These are phyloP conservation scores for Scheffersomyces amazonensis DNA, from an alignment of 805 yeast genomes.

Conservation along the genomic window DNA sequence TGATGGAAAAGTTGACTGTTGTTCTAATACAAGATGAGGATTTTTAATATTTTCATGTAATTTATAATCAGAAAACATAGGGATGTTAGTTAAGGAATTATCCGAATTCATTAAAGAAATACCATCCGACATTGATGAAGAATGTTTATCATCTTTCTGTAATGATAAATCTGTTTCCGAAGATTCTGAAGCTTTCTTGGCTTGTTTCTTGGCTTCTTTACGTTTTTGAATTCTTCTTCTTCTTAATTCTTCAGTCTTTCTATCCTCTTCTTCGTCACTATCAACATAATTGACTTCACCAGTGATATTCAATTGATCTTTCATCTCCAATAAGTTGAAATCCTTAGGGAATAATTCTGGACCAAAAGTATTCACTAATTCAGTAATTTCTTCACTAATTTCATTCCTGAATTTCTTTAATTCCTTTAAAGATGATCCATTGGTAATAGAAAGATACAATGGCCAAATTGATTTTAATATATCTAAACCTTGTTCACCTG, in stretches of 20 bases:
- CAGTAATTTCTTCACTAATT: conserved; percentile 73
- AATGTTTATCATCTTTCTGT: conserved; percentile 9
- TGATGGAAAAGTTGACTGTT: conserved; percentile 26
- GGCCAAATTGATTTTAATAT: conserved; percentile 81
- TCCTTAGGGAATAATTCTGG: conserved; percentile 81
- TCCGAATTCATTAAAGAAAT: conserved; percentile 61
- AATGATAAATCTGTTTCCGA: conserved; percentile 4
- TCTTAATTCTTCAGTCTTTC: conserved; percentile 46
- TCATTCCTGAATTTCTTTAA: conserved; percentile 60
- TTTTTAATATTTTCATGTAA: conserved; percentile 31
- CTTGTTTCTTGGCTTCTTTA: conserved; percentile 15
- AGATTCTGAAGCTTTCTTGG: conserved; percentile 1
- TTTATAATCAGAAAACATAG: conserved; percentile 54
- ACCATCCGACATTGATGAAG: conserved; percentile 53
- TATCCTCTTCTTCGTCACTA: conserved; percentile 50
- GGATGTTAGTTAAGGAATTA: conserved; percentile 61
- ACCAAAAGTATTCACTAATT: conserved; percentile 74
- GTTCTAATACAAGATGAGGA: conserved; percentile 16
- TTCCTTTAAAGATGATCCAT: conserved; percentile 54
- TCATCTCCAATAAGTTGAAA: conserved; percentile 56
- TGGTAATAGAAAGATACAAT: conserved; percentile 60
- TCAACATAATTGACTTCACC: conserved; percentile 27
- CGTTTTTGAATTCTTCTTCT: conserved; percentile 37
- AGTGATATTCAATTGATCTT: conserved; percentile 30
- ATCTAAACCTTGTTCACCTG: conserved; percentile 94